Evolutionary conservation across 805 yeast genomes (phyloP).

Genomic region (Lachancea dasiensis): DNA sequence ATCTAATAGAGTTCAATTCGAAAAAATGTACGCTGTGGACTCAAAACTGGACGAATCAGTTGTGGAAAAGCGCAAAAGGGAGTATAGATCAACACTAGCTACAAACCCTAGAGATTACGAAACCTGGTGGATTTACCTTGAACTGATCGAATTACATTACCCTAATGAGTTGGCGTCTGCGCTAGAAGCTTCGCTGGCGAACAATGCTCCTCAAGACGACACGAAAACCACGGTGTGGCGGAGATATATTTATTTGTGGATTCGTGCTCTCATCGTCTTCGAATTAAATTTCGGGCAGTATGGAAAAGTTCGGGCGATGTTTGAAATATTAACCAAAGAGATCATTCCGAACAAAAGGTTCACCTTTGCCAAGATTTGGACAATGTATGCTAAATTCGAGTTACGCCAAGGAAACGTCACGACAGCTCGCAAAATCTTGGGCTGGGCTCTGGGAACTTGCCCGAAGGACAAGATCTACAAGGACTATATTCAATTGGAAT

Average conservation of each 20-base stretch:
- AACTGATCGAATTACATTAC: constrained; percentile 40
- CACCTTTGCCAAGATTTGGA: constrained; percentile 73
- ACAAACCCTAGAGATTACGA: constrained; percentile 56
- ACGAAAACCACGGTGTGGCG: constrained; percentile 52
- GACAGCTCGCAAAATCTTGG: constrained; percentile 61
- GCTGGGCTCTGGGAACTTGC: constrained; percentile 62
- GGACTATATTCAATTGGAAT: constrained; percentile 65
- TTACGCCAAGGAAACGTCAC: constrained; percentile 50
- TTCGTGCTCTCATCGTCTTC: constrained; percentile 53
- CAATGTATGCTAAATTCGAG: constrained; percentile 62
- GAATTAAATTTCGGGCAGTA: constrained; percentile 45
- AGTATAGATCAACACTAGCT: constrained; percentile 45
- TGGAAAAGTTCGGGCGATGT: constrained; percentile 45
- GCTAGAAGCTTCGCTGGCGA: constrained; percentile 16
- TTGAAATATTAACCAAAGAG: constrained; percentile 40
- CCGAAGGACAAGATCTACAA: constrained; percentile 55
- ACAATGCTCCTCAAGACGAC: constrained; percentile 25
- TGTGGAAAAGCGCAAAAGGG: constrained; percentile 45
- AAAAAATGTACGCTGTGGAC: constrained; percentile 55
- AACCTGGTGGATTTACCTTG: constrained; percentile 75
- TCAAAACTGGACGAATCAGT: constrained; percentile 50
- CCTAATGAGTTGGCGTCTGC: constrained; percentile 11
- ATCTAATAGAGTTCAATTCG: constrained; percentile 49
- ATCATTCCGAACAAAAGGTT: constrained; percentile 53
- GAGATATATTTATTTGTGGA: constrained; percentile 65